Evolutionary conservation across 257 asterid genomes (phyloP).

Genomic region (Petunia secreta): DNA sequence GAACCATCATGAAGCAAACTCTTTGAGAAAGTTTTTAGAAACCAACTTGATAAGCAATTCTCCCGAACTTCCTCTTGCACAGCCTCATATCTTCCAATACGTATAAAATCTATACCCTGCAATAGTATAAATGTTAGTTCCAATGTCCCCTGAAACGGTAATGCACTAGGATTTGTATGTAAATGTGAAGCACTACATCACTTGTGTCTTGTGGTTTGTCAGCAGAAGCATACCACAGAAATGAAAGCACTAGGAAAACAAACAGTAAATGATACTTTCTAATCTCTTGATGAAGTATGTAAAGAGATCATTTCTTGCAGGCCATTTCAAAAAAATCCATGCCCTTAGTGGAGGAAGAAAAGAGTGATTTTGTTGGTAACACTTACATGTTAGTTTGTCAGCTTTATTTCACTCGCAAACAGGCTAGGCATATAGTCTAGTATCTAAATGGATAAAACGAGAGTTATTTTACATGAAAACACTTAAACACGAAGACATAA

Average conservation of each 20-base stretch:
- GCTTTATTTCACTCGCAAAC: slow-evolving; percentile 7
- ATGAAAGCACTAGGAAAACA: slow-evolving; percentile 11
- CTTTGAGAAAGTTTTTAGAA: slow-evolving; percentile 25
- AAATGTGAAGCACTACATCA: slow-evolving; percentile 22
- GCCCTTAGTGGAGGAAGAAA: background rate
- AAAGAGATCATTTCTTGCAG: background rate
- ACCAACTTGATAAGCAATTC: slow-evolving; percentile 77
- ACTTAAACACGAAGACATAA: background rate
- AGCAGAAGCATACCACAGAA: slow-evolving; percentile 20
- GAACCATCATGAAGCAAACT: slow-evolving; percentile 22
- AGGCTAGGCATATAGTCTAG: background rate
- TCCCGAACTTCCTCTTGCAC: slow-evolving; percentile 82
- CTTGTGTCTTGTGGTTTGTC: slow-evolving; percentile 18
- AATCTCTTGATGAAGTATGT: background rate
- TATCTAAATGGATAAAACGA: slow-evolving; percentile 13
- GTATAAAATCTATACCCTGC: slow-evolving; percentile 88
- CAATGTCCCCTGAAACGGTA: slow-evolving; percentile 22
- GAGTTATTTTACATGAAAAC: background rate
- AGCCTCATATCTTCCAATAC: slow-evolving; percentile 87
- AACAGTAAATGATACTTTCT: background rate
- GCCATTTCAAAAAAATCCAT: background rate
- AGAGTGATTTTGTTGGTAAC: slow-evolving; percentile 2
- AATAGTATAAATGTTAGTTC: slow-evolving; percentile 25
- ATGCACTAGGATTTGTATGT: slow-evolving; percentile 26
- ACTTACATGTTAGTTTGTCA: background rate